phyloP scores from a whole-genome alignment of 306 rosid species.

The Medicago arabica region DNA sequence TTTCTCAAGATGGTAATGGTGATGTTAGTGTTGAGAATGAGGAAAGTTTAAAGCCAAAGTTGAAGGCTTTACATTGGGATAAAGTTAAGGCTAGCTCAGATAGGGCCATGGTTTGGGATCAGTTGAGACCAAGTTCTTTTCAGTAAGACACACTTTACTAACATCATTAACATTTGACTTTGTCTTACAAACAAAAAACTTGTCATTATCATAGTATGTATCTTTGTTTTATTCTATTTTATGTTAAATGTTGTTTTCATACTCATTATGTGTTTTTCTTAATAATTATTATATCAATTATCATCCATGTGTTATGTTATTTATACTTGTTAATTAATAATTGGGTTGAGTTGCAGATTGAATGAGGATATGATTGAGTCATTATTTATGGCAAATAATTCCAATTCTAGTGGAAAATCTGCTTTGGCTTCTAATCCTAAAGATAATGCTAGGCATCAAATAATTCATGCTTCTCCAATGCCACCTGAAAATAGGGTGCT shows the following conservation, averaged over 20 bases:
- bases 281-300: neutral
- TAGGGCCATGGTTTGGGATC: slow-evolving; percentile 94
- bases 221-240: neutral
- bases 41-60: slow-evolving; percentile 64
- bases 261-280: neutral
- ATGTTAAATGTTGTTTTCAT: neutral
- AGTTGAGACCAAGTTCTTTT: slow-evolving; percentile 78
- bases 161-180: neutral
- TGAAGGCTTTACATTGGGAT: slow-evolving; percentile 95
- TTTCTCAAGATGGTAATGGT: neutral
- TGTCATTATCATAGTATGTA: neutral
- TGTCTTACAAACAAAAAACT: neutral
- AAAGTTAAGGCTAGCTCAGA: slow-evolving; percentile 86
- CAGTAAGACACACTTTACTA: slow-evolving; percentile 60
- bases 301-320: neutral
- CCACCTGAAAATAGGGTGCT: slow-evolving; percentile 73
- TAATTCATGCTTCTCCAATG: slow-evolving; percentile 50
- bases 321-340: neutral
- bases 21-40: slow-evolving; percentile 33
- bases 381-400: slow-evolving; percentile 69
- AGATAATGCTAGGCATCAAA: slow-evolving; percentile 58
- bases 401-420: slow-evolving; percentile 48
- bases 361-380: slow-evolving; percentile 96
- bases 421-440: slow-evolving; percentile 49
- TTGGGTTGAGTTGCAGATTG: slow-evolving; percentile 61